These are phyloP conservation scores for Mycena pura DNA, from an alignment of 768 basidiomycete species.

Conservation along the genomic window DNA sequence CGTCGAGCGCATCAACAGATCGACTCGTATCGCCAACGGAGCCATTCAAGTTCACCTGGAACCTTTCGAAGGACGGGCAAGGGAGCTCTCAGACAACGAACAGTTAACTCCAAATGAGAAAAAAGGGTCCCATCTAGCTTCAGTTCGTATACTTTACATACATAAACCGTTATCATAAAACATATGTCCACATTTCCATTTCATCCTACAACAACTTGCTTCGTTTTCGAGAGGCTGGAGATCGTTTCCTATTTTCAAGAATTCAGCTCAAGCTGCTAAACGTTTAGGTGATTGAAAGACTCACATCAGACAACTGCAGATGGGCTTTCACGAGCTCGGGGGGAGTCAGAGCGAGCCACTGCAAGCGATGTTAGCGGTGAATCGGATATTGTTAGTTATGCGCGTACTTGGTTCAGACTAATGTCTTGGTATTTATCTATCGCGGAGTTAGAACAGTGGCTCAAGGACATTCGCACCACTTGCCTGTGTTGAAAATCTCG, in stretches of 20 bases:
- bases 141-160: no score
- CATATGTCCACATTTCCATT: background rate
- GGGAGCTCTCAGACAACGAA: background rate
- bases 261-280: background rate
- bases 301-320: conserved; percentile 47
- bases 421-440: conserved; percentile 43
- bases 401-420: conserved; percentile 52
- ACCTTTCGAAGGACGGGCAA: conserved; percentile 1
- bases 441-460: background rate
- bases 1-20: conserved; percentile 6
- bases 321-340: conserved; percentile 54
- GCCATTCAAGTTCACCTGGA: conserved; percentile 3
- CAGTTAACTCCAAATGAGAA: no score
- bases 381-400: background rate
- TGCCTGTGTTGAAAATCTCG: conserved; percentile 54
- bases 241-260: conserved; percentile 20
- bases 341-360: conserved; percentile 56
- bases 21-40: conserved; percentile 8
- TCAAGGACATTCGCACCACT: conserved; percentile 4
- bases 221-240: conserved; percentile 26
- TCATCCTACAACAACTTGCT: conserved; percentile 20
- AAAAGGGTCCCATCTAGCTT: no score
- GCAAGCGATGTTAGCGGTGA: background rate
- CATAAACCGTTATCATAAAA: no score
- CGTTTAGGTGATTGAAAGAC: background rate